A percentile compares a stretch with the other conserved stretches of the same genome.
phyloP scores from a whole-genome alignment of 1,284 basidiomycete species.

The Ganoderma meredithae region DNA sequence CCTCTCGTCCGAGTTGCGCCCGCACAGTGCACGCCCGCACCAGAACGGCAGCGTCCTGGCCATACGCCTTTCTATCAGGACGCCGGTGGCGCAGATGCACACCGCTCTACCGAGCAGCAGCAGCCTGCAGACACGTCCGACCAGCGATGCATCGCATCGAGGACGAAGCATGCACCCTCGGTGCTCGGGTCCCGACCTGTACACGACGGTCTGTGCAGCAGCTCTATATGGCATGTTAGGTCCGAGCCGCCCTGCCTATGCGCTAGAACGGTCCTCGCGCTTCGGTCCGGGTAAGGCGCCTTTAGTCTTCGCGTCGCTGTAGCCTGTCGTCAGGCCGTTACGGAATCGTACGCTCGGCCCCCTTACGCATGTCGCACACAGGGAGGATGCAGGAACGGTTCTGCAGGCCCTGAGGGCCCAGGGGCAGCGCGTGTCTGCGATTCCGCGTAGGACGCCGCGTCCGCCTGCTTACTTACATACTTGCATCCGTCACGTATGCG shows the following conservation, averaged over 20 bases:
- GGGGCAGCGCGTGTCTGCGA: neutral
- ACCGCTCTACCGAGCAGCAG: neutral
- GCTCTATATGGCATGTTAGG: neutral
- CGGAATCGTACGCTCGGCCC: neutral
- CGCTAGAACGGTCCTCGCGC: neutral
- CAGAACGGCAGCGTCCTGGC: neutral
- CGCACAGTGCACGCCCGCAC: neutral
- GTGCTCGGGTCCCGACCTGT: neutral
- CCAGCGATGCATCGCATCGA: neutral
- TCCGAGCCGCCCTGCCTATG: neutral
- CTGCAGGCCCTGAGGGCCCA: neutral
- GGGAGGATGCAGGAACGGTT: neutral
- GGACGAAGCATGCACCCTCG: neutral
- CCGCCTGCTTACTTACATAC: neutral
- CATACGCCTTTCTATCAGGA: slow-evolving; percentile 1
- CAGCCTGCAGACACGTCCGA: too few species aligned
- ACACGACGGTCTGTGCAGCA: neutral
- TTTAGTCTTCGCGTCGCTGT: neutral
- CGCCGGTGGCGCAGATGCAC: neutral
- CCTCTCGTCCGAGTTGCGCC: neutral
- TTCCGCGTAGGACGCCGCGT: neutral
- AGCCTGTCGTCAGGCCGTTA: neutral
- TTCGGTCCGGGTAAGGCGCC: neutral
- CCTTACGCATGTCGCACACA: neutral
- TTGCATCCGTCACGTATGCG: neutral